Percentiles rank a stretch among this genome's conserved stretches.
Evolutionary conservation across 2,329 filamentous ascomycete species (phyloP).

Genomic region (Allantophomopsis lycopodina): DNA sequence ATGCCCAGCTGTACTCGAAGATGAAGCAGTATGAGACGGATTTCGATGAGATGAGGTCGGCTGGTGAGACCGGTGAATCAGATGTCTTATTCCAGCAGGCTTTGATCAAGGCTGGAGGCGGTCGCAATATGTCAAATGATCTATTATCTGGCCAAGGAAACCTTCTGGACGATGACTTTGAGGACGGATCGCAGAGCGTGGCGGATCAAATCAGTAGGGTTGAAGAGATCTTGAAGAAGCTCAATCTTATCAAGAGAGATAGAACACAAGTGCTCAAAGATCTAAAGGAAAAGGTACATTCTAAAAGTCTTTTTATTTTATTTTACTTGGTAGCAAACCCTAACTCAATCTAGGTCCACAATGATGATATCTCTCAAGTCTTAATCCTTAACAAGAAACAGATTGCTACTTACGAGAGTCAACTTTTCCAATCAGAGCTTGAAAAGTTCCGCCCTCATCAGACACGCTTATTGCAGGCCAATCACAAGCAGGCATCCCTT

Average conservation of each 20-base stretch:
- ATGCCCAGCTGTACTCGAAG: constrained; percentile 70
- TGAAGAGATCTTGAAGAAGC: constrained; percentile 79
- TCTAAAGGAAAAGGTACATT: constrained; percentile 81
- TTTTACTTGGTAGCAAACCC: constrained; percentile 3
- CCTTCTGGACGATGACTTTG: constrained; percentile 84
- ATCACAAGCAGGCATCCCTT: constrained; percentile 84
- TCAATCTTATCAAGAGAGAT: constrained; percentile 87
- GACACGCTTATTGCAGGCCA: constrained; percentile 79
- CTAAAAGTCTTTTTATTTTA: background rate
- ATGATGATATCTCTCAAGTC: constrained; percentile 94
- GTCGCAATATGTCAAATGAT: constrained; percentile 36
- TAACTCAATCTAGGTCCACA: constrained; percentile 53
- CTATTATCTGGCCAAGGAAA: constrained; percentile 47
- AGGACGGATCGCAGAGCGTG: constrained; percentile 66
- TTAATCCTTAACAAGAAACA: constrained; percentile 97
- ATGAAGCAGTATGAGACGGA: constrained; percentile 76
- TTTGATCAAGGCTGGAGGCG: constrained; percentile 60
- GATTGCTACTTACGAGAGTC: constrained; percentile 79
- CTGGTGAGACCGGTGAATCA: constrained; percentile 73
- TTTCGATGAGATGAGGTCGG: constrained; percentile 89
- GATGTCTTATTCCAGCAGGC: constrained; percentile 83
- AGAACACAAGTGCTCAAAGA: constrained; percentile 87
- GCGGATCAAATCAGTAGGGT: constrained; percentile 80
- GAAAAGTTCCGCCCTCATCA: constrained; percentile 95
- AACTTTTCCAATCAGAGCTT: constrained; percentile 90